phyloP scores from a whole-genome alignment of 2,329 filamentous ascomycete genomes.

The Exophiala viscosa region DNA sequence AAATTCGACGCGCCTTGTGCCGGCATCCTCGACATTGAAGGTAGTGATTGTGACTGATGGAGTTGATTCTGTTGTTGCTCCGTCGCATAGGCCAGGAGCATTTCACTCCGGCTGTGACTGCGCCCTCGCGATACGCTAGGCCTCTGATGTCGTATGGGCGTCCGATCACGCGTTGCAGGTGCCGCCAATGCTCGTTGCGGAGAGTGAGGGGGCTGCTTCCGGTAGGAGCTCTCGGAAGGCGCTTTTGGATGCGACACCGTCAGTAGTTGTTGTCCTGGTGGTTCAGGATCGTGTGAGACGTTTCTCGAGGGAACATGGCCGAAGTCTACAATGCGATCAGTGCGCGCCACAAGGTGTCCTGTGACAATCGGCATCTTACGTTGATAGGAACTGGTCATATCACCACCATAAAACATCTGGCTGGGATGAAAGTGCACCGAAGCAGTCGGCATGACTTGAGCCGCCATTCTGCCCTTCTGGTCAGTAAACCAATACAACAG shows the following conservation, averaged over 20 bases:
- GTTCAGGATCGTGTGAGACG: slow-evolving; percentile 9
- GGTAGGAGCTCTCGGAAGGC: slow-evolving; percentile 11
- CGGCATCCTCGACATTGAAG: slow-evolving; percentile 16
- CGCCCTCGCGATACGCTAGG: slow-evolving; percentile 15
- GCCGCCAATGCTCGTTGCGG: slow-evolving; percentile 12
- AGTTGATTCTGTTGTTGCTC: slow-evolving; percentile 16
- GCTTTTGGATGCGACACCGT: slow-evolving; percentile 16
- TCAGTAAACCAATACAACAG: background rate
- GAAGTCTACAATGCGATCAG: slow-evolving; percentile 13
- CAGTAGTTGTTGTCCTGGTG: slow-evolving; percentile 7
- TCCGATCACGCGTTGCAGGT: slow-evolving; percentile 18
- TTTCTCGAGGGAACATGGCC: slow-evolving; percentile 6
- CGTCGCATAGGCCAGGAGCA: slow-evolving; percentile 23
- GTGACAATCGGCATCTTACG: background rate
- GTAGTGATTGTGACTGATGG: slow-evolving; percentile 18
- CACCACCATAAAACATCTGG: slow-evolving; percentile 15
- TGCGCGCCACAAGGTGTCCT: background rate
- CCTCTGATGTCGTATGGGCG: slow-evolving; percentile 26
- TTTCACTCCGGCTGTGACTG: slow-evolving; percentile 26
- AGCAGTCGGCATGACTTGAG: slow-evolving; percentile 19
- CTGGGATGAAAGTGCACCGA: slow-evolving; percentile 10
- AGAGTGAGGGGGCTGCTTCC: slow-evolving; percentile 17
- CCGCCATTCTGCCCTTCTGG: slow-evolving; percentile 20
- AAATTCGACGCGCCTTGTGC: slow-evolving; percentile 12
- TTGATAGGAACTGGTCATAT: slow-evolving; percentile 10